phyloP scores from a whole-genome alignment of 148 eudicot species.

The Pharnaceum exiguum region DNA sequence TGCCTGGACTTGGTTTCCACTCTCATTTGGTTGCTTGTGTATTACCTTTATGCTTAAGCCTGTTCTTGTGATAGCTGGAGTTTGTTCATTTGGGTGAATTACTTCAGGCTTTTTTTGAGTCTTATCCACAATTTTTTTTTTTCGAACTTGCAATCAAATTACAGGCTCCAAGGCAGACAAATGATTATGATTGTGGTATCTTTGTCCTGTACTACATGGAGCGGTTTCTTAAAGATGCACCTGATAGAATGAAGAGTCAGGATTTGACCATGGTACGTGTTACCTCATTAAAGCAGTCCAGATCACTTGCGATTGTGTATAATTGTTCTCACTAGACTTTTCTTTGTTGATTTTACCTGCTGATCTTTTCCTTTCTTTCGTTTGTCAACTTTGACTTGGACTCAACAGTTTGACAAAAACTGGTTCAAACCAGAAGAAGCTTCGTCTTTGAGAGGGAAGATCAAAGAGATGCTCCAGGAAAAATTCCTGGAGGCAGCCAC shows the following conservation, averaged over 20 bases:
- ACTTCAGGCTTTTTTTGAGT: too few relatives aligned
- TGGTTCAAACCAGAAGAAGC: conserved; percentile 89
- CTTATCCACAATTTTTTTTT: background rate
- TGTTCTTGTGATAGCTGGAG: too few relatives aligned
- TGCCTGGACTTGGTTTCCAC: too few relatives aligned
- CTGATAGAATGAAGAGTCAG: conserved; percentile 48
- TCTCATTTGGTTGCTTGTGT: too few relatives aligned
- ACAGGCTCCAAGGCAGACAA: conserved; percentile 88
- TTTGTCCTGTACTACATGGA: conserved; percentile 90
- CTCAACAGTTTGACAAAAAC: conserved; percentile 50
- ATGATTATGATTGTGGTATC: conserved; percentile 87
- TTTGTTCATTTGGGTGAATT: too few relatives aligned
- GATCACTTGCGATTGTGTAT: too few relatives aligned
- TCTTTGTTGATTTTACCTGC: too few relatives aligned
- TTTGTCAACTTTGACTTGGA: background rate
- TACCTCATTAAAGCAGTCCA: too few relatives aligned
- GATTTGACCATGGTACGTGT: conserved; percentile 49
- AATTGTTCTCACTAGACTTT: background rate
- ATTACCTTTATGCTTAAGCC: too few relatives aligned
- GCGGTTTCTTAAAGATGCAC: conserved; percentile 73
- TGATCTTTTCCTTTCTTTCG: background rate
- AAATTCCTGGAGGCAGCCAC: conserved; percentile 36
- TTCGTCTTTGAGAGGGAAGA: conserved; percentile 64
- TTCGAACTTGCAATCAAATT: background rate
- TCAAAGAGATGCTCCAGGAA: conserved; percentile 38